Evolutionary conservation across 192 early-diverging fungal species (phyloP).

Genomic region (Backusella sp.): DNA sequence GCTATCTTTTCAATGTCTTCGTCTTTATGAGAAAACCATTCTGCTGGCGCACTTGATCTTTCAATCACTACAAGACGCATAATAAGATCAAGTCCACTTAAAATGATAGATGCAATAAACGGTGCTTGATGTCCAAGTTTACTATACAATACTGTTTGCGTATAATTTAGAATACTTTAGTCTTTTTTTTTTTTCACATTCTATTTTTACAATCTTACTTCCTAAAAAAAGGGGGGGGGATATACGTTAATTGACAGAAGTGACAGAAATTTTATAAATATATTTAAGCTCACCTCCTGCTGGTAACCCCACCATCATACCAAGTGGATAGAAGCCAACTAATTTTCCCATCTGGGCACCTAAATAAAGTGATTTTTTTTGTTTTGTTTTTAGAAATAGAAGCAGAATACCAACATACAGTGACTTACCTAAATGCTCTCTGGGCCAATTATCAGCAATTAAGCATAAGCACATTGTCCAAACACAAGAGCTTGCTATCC

Average conservation of each 20-base stretch:
- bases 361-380: not conserved
- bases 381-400: not conserved
- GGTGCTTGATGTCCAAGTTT: constrained; percentile 42
- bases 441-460: constrained; percentile 33
- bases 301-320: constrained; percentile 45
- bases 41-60: constrained; percentile 25
- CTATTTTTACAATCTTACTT: constrained; percentile 2
- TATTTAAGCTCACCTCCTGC: constrained; percentile 30
- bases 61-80: constrained; percentile 46
- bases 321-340: constrained; percentile 41
- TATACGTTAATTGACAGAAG: not conserved
- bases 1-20: not conserved
- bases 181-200: not conserved
- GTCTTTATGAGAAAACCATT: constrained; percentile 30
- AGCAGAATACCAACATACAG: not conserved
- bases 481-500: constrained; percentile 14
- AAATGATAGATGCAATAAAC: constrained; percentile 42
- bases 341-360: constrained; percentile 48
- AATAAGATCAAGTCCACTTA: constrained; percentile 39
- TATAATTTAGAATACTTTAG: not conserved
- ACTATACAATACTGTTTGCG: constrained; percentile 31
- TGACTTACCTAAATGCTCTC: constrained; percentile 20
- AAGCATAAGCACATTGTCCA: constrained; percentile 19
- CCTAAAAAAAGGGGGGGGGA: constrained; percentile 11
- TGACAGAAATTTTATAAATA: not conserved